Percentiles rank a stretch among this genome's conserved stretches.
Conservation (phyloP, 257 asterid genomes). For the Ajuga chamaepitys region DNA sequence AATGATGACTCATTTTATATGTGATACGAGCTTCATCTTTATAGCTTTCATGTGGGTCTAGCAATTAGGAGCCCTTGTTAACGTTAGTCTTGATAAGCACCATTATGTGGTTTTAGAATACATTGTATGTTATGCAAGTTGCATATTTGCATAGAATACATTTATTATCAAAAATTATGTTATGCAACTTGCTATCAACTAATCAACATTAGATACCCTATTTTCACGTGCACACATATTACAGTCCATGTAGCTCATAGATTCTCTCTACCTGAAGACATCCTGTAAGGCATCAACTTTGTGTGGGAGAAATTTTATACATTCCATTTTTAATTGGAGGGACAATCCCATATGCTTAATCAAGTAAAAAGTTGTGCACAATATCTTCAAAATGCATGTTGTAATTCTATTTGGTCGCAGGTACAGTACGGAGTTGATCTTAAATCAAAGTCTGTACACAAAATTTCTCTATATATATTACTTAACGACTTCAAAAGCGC, state of each 20-base stretch:
- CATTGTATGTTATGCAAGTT: not conserved
- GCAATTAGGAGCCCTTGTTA: too few relatives aligned
- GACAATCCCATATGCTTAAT: not conserved
- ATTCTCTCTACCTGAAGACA: not conserved
- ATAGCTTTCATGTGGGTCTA: too few relatives aligned
- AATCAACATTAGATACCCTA: not conserved
- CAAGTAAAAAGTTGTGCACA: not conserved
- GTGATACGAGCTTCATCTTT: not conserved
- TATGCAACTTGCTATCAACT: not conserved
- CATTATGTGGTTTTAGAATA: not conserved
- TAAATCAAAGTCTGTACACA: slow-evolving; percentile 37
- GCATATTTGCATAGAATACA: too few relatives aligned
- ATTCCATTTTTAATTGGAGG: not conserved
- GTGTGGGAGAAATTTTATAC: not conserved
- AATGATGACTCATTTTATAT: not conserved
- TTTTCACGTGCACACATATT: not conserved
- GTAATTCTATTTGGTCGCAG: slow-evolving; percentile 27
- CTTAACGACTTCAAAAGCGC: not conserved
- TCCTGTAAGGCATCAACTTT: not conserved
- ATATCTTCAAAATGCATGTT: not conserved
- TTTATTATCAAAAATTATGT: too few relatives aligned
- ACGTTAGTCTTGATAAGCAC: not conserved
- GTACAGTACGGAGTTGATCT: slow-evolving; percentile 56
- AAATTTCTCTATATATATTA: not conserved
- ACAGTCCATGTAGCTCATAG: not conserved